Evolutionary conservation across 2,329 filamentous ascomycete species (phyloP).

Genomic region (Microsporum audouinii): DNA sequence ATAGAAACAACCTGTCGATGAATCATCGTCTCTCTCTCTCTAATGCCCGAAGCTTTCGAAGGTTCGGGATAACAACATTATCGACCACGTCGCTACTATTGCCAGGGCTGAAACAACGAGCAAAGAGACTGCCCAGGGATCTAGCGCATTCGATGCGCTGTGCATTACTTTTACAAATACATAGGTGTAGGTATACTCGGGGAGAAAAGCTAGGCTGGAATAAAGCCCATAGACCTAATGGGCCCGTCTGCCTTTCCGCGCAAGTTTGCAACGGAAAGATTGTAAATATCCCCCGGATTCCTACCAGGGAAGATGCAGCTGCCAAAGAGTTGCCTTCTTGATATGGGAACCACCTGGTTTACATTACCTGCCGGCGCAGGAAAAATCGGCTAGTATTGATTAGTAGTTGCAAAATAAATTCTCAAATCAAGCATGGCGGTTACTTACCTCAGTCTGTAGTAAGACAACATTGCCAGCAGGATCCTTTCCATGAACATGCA

Average conservation of each 20-base stretch:
- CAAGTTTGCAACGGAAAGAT: background rate
- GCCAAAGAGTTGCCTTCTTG: background rate
- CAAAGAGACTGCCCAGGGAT: too few species aligned
- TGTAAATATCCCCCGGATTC: background rate
- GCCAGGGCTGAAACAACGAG: too few species aligned
- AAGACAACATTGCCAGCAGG: background rate
- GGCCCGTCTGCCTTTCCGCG: background rate
- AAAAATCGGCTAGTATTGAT: background rate
- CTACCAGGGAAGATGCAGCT: background rate
- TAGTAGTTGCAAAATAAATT: background rate
- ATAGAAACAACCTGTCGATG: too few species aligned
- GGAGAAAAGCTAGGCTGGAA: too few species aligned
- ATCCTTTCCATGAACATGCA: conserved; percentile 4
- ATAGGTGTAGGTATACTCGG: too few species aligned
- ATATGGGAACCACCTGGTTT: background rate
- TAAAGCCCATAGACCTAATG: too few species aligned
- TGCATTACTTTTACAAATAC: too few species aligned
- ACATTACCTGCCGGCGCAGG: background rate
- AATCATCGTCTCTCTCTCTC: too few species aligned
- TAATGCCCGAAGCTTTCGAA: too few species aligned
- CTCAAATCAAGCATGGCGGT: background rate
- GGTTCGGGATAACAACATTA: too few species aligned
- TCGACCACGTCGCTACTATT: too few species aligned
- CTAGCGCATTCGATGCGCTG: too few species aligned
- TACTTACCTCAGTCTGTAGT: background rate